Conservation (phyloP, 805 yeast genomes). For the Wickerhamomyces sydowiorum region DNA sequence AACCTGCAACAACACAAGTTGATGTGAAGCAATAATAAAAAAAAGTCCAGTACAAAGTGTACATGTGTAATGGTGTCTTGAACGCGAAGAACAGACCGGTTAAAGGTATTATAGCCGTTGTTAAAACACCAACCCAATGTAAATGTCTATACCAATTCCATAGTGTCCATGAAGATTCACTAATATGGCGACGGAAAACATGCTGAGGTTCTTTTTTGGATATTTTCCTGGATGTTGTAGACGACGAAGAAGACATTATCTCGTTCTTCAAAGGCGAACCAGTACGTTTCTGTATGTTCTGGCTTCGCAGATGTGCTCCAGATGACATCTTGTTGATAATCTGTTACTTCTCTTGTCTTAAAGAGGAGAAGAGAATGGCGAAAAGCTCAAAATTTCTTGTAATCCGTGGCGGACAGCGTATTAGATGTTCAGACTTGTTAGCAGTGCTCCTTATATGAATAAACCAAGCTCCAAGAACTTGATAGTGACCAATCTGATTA, state of each 20-base stretch:
- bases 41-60: conserved; percentile 50
- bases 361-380: too few relatives aligned
- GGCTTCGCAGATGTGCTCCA: not conserved
- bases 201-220: not conserved
- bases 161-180: conserved; percentile 50
- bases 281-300: not conserved
- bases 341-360: not conserved
- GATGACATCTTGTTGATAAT: not conserved
- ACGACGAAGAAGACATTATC: not conserved
- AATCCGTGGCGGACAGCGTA: too few relatives aligned
- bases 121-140: conserved; percentile 64
- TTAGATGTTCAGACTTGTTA: too few relatives aligned
- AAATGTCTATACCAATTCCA: conserved; percentile 67
- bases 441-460: too few relatives aligned
- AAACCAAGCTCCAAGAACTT: too few relatives aligned
- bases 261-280: not conserved
- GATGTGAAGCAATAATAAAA: conserved; percentile 56
- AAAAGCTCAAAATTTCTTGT: not conserved
- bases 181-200: conserved; percentile 10
- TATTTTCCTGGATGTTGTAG: not conserved
- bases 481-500: too few relatives aligned
- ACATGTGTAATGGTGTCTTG: conserved; percentile 36
- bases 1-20: conserved; percentile 75
- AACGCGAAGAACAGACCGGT: conserved; percentile 38
- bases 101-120: conserved; percentile 53